Base-by-base conservation (phyloP, 306 rosid genomes). In the Hippophae gyantsensis region DNA sequence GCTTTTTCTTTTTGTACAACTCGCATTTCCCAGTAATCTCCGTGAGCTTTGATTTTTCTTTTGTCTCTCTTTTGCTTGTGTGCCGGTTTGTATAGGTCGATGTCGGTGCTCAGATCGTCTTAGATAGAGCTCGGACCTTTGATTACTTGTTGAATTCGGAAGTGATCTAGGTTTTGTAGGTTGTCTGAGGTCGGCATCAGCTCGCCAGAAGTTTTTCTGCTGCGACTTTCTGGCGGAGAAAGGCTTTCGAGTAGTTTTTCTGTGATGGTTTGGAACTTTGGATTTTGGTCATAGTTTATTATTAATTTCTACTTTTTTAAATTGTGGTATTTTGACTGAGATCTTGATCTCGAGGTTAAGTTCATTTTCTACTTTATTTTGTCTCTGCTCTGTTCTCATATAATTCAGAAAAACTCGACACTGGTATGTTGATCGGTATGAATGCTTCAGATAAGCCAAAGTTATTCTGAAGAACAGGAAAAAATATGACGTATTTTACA, bases 141-240 rank as follows among this genome's bases (percentile, higher is more conserved):
- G 55, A 14, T 71, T 69, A 53, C 67, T 50, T 75, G 68, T 56
- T 50, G 58, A 27, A 62, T 68, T 73, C 42, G 14, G 60, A 3
- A 18, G 62, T 78, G 94, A 90, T 87, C 90, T 79, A 64, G 48
- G 14, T 13, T 13, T 81, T 68, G 43, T 55, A 43, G 40, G 69
- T 12, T 62, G 65, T 67, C 56, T 50, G 62, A 57, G 76, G 71
- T 61, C 67, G 14, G 56, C 54, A 42, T 42, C 10, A 25, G 56
- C 67, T 84, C 55, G 76, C 74, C 66, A 72, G 70, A 51, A 58
- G 23, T 41, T 41, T 52, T 48, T 60, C 65, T 62, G 75, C 23
- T 32, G 38, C 5, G 38, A 32, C 23, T 32, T 32, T 32, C 38
- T 65, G 77, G 68, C 43, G 44, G 61, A 32, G 7, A 5, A 26